Evolutionary conservation across 495 filamentous ascomycete species (phyloP).

Genomic region (Penicillium tannophilum): DNA sequence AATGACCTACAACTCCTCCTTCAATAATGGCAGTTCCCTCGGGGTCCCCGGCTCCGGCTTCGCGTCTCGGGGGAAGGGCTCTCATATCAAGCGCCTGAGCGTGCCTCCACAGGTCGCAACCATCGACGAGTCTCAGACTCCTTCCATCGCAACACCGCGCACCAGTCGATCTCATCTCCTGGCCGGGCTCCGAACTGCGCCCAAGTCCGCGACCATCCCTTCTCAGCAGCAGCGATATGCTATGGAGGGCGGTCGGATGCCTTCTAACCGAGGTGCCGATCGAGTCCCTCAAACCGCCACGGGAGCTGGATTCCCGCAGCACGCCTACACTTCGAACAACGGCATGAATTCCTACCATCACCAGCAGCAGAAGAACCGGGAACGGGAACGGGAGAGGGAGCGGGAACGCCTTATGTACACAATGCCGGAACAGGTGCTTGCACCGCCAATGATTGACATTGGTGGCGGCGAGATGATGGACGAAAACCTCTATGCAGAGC

Average conservation of each 20-base stretch:
- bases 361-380: neutral
- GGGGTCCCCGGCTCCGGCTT: slow-evolving; percentile 77
- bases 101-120: slow-evolving; percentile 62
- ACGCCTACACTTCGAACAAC: slow-evolving; percentile 49
- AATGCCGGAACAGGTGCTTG: slow-evolving; percentile 80
- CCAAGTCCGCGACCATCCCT: slow-evolving; percentile 79
- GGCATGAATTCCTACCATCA: slow-evolving; percentile 32
- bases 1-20: slow-evolving; percentile 88
- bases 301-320: slow-evolving; percentile 58
- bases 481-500: slow-evolving; percentile 76
- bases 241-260: slow-evolving; percentile 50
- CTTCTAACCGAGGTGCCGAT: slow-evolving; percentile 38
- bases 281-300: slow-evolving; percentile 65
- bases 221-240: slow-evolving; percentile 57
- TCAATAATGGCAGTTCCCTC: slow-evolving; percentile 63
- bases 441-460: slow-evolving; percentile 75
- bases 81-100: slow-evolving; percentile 82
- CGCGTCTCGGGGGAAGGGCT: slow-evolving; percentile 78
- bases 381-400: slow-evolving; percentile 13
- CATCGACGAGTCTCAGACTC: slow-evolving; percentile 66
- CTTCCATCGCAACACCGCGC: slow-evolving; percentile 68
- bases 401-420: slow-evolving; percentile 60
- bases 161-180: slow-evolving; percentile 94
- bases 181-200: slow-evolving; percentile 89
- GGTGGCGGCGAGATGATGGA: slow-evolving; percentile 70